phyloP scores from a whole-genome alignment of 192 early-diverging fungal species.

The Coemansia interrupta region DNA sequence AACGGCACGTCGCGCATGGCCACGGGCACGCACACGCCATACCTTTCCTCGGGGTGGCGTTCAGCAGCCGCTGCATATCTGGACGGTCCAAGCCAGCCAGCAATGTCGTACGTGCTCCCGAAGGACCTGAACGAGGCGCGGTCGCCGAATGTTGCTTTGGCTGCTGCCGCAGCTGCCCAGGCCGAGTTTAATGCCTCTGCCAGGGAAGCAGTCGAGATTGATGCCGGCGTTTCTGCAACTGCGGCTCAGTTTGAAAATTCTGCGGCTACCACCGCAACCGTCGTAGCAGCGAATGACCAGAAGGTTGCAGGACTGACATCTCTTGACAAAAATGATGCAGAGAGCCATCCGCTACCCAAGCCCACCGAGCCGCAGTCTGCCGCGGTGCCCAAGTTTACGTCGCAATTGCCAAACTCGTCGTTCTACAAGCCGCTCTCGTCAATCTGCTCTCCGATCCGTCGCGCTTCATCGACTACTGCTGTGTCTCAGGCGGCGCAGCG shows the following conservation, averaged over 20 bases:
- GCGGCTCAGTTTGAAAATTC: no score
- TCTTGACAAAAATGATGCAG: no score
- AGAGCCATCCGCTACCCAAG: not conserved
- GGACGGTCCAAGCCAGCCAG: slow-evolving; percentile 18
- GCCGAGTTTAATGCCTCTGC: not conserved
- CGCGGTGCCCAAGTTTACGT: slow-evolving; percentile 12
- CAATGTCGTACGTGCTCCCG: slow-evolving; percentile 34
- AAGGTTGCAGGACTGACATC: no score
- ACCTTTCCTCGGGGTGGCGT: slow-evolving; percentile 26
- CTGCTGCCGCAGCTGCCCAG: slow-evolving; percentile 13
- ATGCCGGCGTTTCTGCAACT: not conserved
- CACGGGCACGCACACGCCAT: slow-evolving; percentile 43
- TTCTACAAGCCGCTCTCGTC: slow-evolving; percentile 52
- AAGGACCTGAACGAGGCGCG: slow-evolving; percentile 44
- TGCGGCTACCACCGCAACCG: no score
- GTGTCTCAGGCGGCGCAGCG: not conserved
- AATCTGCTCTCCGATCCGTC: slow-evolving; percentile 24
- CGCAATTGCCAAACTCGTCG: slow-evolving; percentile 49
- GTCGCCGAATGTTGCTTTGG: slow-evolving; percentile 22
- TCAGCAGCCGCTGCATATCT: slow-evolving; percentile 34
- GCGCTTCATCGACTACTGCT: slow-evolving; percentile 7
- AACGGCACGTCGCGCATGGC: slow-evolving; percentile 24
- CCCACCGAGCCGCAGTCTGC: slow-evolving; percentile 4
- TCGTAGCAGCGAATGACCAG: no score
- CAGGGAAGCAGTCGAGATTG: not conserved